phyloP scores from a whole-genome alignment of 2,329 filamentous ascomycete genomes.

The Sclerotinia spermophila region DNA sequence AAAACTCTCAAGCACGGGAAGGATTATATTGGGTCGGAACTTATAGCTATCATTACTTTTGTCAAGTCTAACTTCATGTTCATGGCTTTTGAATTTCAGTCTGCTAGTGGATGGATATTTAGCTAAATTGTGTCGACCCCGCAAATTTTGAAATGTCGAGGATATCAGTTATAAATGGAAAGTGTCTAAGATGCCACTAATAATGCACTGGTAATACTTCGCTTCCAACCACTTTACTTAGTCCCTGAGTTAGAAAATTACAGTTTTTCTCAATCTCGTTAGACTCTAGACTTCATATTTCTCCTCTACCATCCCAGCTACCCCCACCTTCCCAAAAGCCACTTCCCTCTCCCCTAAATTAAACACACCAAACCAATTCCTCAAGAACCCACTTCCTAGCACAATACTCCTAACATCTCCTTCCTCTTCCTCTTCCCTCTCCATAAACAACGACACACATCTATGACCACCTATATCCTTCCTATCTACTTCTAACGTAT shows the following conservation, averaged over 20 bases:
- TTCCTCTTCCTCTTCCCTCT: not conserved
- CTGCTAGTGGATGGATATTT: not conserved
- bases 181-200: not conserved
- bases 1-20: not conserved
- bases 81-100: not conserved
- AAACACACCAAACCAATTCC: constrained; percentile 20
- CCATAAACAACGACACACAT: constrained; percentile 22
- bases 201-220: not conserved
- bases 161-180: not conserved
- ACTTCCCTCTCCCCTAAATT: constrained; percentile 19
- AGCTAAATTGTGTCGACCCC: not conserved
- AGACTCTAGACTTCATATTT: not conserved
- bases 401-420: constrained; percentile 12
- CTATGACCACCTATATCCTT: constrained; percentile 13
- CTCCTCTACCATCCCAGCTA: not conserved
- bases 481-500: constrained; percentile 19
- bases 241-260: not conserved
- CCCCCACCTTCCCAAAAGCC: constrained; percentile 13
- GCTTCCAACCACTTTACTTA: not conserved
- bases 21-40: not conserved
- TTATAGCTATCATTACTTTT: not conserved
- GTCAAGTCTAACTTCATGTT: not conserved
- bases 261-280: not conserved
- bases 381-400: constrained; percentile 22
- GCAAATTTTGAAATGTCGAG: not conserved